phyloP scores from a whole-genome alignment of 805 yeast species.

The Candida maltosa region DNA sequence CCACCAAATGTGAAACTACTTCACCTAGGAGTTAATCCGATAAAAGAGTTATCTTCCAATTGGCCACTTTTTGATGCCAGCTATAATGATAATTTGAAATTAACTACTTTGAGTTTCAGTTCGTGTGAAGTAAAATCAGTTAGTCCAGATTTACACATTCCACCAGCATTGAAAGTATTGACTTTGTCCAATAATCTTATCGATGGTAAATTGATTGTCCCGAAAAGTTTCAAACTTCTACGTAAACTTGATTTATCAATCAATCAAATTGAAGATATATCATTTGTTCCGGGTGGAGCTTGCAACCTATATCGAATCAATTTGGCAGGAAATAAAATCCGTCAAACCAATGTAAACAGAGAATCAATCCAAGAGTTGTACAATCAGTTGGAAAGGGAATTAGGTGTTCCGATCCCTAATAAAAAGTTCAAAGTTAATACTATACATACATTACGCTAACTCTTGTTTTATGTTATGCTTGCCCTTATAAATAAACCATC shows the following conservation, averaged over 20 bases:
- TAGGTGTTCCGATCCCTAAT: slow-evolving; percentile 17
- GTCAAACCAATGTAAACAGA: slow-evolving; percentile 10
- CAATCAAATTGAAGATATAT: slow-evolving; percentile 15
- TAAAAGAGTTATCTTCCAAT: slow-evolving; percentile 1
- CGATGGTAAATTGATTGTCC: slow-evolving; percentile 6
- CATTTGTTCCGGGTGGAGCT: slow-evolving; percentile 5
- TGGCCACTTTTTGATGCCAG: slow-evolving; percentile 4
- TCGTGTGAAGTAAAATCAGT: slow-evolving; percentile 13
- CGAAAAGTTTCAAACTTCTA: slow-evolving; percentile 6
- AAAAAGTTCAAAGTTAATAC: slow-evolving; percentile 25
- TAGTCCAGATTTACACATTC: slow-evolving; percentile 10
- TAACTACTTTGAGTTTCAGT: slow-evolving; percentile 12
- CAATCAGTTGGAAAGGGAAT: slow-evolving; percentile 15
- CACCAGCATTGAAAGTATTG: slow-evolving; percentile 9
- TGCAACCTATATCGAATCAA: slow-evolving; percentile 14
- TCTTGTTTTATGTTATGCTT: too few species aligned
- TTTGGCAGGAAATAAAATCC: slow-evolving; percentile 16
- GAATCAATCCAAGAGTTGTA: slow-evolving; percentile 20
- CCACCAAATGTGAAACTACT: slow-evolving; percentile 12
- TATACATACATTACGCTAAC: slow-evolving; percentile 22
- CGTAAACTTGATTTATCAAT: slow-evolving; percentile 13
- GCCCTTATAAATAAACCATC: too few species aligned
- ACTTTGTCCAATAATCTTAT: slow-evolving; percentile 11
- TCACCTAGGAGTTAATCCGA: slow-evolving; percentile 9
- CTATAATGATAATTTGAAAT: slow-evolving; percentile 4